phyloP scores from a whole-genome alignment of 1,139 yeast species.

The Yamadazyma diospyri region DNA sequence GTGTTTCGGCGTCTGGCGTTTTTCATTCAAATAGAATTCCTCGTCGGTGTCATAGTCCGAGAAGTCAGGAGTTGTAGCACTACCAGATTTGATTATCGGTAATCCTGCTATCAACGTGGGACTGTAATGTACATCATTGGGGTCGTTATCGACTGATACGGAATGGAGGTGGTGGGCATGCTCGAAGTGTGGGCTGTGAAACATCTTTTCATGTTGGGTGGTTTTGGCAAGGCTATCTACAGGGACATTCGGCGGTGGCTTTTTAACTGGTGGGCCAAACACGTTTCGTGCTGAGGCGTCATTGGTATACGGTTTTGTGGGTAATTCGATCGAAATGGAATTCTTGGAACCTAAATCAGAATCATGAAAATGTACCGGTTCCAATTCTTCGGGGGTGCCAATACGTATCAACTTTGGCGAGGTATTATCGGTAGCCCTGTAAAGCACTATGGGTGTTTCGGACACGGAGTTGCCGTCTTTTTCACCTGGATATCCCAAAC shows the following conservation, averaged over 20 bases:
- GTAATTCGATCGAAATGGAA: conserved; percentile 9
- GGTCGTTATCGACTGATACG: no score
- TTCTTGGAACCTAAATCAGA: conserved; percentile 14
- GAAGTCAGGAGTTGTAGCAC: conserved; percentile 1
- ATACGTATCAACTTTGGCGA: conserved; percentile 12
- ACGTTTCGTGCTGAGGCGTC: not conserved
- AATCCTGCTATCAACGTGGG: conserved; percentile 9
- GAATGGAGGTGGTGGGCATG: not conserved
- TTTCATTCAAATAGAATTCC: conserved; percentile 3
- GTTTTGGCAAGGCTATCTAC: conserved; percentile 10
- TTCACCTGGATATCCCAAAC: not conserved
- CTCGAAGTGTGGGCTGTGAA: not conserved
- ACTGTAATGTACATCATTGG: not conserved
- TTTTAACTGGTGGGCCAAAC: conserved; percentile 8
- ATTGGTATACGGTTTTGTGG: not conserved
- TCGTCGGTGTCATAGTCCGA: conserved; percentile 3
- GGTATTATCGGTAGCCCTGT: conserved; percentile 6
- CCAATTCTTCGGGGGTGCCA: conserved; percentile 7
- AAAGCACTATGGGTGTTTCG: conserved; percentile 9
- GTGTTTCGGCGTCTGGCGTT: conserved; percentile 4
- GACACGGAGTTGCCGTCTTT: conserved; percentile 2
- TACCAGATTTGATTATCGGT: conserved; percentile 8
- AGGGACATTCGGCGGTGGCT: conserved; percentile 17
- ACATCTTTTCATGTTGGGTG: conserved; percentile 14
- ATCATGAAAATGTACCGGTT: conserved; percentile 16